Conservation (phyloP, 257 asterid genomes). For the Paulownia fortunei region DNA sequence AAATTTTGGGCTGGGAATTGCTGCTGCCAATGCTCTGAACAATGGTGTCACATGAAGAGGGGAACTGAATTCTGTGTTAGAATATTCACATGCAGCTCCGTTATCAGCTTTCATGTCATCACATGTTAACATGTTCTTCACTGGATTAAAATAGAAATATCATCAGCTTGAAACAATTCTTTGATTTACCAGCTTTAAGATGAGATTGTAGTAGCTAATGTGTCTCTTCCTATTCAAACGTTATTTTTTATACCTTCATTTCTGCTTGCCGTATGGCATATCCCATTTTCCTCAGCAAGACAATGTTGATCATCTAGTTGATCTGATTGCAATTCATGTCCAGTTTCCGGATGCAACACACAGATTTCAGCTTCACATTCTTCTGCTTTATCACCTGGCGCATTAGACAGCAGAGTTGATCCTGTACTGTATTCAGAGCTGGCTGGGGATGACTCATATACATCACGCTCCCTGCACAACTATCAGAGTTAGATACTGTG, state of each 20-base stretch:
- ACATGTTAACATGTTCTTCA: conserved; percentile 39
- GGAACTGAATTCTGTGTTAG: conserved; percentile 59
- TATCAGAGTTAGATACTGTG: conserved; percentile 33
- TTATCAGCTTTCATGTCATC: conserved; percentile 38
- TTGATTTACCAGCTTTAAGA: not conserved
- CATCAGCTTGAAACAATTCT: conserved; percentile 18
- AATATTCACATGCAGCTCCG: conserved; percentile 39
- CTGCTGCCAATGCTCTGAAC: conserved; percentile 84
- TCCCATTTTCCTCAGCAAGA: conserved; percentile 49
- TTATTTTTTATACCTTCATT: conserved; percentile 49
- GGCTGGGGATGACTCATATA: conserved; percentile 63
- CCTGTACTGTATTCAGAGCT: conserved; percentile 79
- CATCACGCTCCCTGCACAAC: conserved; percentile 58
- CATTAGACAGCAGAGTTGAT: conserved; percentile 53
- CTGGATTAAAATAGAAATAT: conserved; percentile 28
- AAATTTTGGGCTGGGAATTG: conserved; percentile 86
- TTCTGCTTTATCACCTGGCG: conserved; percentile 42
- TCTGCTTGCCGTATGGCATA: conserved; percentile 40
- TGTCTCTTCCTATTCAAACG: not conserved
- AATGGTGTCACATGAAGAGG: conserved; percentile 79
- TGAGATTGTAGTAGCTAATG: not conserved
- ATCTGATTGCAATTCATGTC: conserved; percentile 45
- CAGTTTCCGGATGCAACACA: conserved; percentile 42
- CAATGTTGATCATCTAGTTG: conserved; percentile 40
- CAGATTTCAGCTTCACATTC: conserved; percentile 50